These are phyloP conservation scores for Erysimum cheiranthoides DNA, from an alignment of 345 rosid species.

Conservation along the genomic window DNA sequence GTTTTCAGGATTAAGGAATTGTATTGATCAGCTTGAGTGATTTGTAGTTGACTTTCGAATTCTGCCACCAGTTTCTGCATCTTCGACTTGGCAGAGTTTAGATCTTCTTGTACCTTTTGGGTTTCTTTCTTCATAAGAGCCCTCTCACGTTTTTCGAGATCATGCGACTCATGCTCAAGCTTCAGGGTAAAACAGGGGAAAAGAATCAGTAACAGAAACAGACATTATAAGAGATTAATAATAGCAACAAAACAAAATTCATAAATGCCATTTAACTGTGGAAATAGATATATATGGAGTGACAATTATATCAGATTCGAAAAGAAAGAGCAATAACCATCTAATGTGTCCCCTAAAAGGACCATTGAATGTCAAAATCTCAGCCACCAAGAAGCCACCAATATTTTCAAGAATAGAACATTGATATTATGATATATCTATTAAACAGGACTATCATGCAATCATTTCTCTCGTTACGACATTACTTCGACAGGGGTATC, in stretches of 20 bases:
- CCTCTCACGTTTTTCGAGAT: slow-evolving; percentile 63
- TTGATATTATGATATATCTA: neutral
- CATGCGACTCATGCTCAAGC: slow-evolving; percentile 75
- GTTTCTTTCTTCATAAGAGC: slow-evolving; percentile 68
- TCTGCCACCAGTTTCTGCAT: slow-evolving; percentile 61
- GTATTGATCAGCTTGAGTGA: slow-evolving; percentile 54
- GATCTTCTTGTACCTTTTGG: slow-evolving; percentile 61
- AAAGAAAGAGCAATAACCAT: slow-evolving; percentile 8
- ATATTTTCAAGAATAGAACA: neutral
- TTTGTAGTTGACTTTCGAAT: slow-evolving; percentile 60
- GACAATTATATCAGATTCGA: neutral
- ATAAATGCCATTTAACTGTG: neutral
- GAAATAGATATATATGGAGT: neutral
- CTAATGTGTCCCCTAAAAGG: neutral
- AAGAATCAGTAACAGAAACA: slow-evolving; percentile 21
- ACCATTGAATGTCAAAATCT: neutral
- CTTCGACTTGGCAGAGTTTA: slow-evolving; percentile 56
- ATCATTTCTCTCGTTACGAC: neutral
- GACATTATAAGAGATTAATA: slow-evolving; percentile 7
- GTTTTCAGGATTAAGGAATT: slow-evolving; percentile 63
- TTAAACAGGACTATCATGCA: neutral
- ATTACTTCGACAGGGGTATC: slow-evolving; percentile 1
- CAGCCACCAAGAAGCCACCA: neutral
- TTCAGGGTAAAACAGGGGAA: slow-evolving; percentile 40
- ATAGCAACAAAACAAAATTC: neutral